Percentiles rank a stretch among this genome's conserved stretches.
Conservation (phyloP, 1,139 yeast species). For the Suhomyces atakaporum region DNA sequence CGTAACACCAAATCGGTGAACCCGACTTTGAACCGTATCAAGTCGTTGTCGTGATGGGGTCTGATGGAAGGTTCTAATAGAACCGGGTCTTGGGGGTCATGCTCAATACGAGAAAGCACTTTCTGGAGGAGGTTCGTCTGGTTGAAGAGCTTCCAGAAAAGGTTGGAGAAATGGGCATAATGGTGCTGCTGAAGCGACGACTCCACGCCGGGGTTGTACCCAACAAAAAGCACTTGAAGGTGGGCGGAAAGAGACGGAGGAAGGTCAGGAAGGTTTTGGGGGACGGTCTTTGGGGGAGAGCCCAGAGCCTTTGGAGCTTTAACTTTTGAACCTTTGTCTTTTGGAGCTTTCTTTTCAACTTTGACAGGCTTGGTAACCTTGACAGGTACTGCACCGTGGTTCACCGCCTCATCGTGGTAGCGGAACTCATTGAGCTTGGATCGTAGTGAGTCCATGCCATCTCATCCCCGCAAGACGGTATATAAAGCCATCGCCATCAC, state of each 20-base stretch:
- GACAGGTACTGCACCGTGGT: no score
- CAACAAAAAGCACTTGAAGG: constrained; percentile 58
- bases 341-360: no score
- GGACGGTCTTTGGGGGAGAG: background rate
- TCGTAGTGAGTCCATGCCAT: no score
- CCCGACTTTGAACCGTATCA: constrained; percentile 55
- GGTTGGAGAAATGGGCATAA: constrained; percentile 71
- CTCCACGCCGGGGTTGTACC: constrained; percentile 73
- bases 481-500: no score
- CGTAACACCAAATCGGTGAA: constrained; percentile 72
- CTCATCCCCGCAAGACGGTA: no score
- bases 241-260: constrained; percentile 36
- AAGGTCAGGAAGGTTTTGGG: constrained; percentile 23
- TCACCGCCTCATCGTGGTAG: no score
- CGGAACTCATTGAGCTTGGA: no score
- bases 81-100: constrained; percentile 15
- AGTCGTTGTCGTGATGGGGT: constrained; percentile 46
- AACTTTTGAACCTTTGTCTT: no score
- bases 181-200: constrained; percentile 68
- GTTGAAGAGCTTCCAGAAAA: constrained; percentile 68
- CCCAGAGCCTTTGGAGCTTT: no score
- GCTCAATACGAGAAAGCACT: constrained; percentile 16
- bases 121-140: constrained; percentile 47
- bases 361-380: no score
- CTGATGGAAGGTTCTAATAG: constrained; percentile 22